Evolutionary conservation across 345 rosid species (phyloP), one percentile per base, ranked within the genome.

Genomic region (Trapa incisa): DNA sequence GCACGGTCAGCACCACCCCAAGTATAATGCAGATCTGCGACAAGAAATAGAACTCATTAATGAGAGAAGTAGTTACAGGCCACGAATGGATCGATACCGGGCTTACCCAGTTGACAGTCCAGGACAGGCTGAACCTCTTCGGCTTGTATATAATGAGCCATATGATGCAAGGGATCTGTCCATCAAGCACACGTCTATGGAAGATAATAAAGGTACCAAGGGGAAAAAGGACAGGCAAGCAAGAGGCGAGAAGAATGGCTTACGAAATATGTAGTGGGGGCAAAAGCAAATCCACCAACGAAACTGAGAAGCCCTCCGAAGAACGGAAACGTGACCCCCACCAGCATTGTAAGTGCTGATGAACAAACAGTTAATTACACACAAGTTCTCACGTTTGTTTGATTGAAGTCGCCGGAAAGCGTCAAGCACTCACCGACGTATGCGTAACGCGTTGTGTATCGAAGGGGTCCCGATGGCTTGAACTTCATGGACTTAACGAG

Each of bases 261-360:
- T 79, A 89, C 94, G 45, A 67, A 87, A 66, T 86, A 90, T 38
- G 89, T 72, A 0, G 91, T 84, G 10, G 96, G 94, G 37, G 94
- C 90, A 37, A 90, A 90, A 47, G 88, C 94, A 57, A 87, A 87
- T 75, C 92, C 94, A 70, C 96, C 94, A 29, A 90, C 83, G 83
- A 90, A 87, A 14, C 91, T 72, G 1, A 90, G 84, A 33, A 84
- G 86, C 58, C 87, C 94, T 37, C 96, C 94, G 37, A 90, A 87
- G 71, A 87, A 86, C 0, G 94, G 94, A 74, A 90, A 75, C 7
- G 86, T 69, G 60, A 84, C 79, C 0, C 41, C 97, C 7, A 82
- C 2, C 42, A 86, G 69, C 90, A 80, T 85, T 0, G 94, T 86
- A 29, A 86, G 58, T 35, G 80, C 89, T 83, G 84, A 22, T 22